Conservation (phyloP, 2,329 filamentous ascomycete genomes). For the Sclerotinia minor region DNA sequence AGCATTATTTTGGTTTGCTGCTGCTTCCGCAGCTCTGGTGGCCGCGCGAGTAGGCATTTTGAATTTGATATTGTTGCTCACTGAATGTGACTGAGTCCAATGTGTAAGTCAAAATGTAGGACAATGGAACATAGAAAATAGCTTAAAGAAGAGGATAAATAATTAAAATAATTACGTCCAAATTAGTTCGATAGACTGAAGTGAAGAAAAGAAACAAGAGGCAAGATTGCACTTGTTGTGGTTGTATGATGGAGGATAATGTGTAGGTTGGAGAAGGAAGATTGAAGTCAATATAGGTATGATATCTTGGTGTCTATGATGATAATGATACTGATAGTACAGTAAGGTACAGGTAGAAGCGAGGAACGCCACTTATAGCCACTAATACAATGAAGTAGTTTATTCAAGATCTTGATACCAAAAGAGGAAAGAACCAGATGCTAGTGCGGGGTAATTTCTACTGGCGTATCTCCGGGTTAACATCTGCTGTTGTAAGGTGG, state of each 20-base stretch:
- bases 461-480: conserved; percentile 1
- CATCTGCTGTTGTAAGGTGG: neutral
- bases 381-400: neutral
- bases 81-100: neutral
- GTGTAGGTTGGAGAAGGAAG: neutral
- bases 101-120: neutral
- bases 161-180: neutral
- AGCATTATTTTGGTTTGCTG: neutral
- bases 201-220: neutral
- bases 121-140: neutral
- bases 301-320: neutral
- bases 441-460: neutral
- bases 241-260: neutral
- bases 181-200: neutral
- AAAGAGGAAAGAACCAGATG: neutral
- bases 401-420: neutral
- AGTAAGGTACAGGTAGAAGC: neutral
- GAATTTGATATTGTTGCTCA: neutral
- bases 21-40: conserved; percentile 8
- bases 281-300: neutral
- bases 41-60: conserved; percentile 23
- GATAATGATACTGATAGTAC: neutral
- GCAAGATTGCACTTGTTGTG: neutral
- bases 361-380: neutral
- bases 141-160: neutral